A percentile compares a stretch with the other conserved stretches of the same genome.
Conservation (phyloP, 805 yeast species). For the Nakazawaea sp. region DNA sequence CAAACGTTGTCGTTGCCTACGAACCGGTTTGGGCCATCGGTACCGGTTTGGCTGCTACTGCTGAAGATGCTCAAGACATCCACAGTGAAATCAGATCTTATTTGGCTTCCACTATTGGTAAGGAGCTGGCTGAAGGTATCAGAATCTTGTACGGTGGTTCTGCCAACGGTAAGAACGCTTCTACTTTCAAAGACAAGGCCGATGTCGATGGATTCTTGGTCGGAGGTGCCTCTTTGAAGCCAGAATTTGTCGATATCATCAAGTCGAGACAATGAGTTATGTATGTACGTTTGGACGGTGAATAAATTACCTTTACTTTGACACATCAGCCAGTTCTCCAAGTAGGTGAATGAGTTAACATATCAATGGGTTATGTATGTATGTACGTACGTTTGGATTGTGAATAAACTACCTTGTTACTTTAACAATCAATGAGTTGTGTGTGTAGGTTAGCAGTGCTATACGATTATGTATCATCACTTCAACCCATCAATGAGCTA, state of each 20-base stretch:
- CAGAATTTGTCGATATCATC: constrained; percentile 94
- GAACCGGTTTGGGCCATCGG: constrained; percentile 99
- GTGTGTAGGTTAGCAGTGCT: no score
- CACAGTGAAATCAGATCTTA: constrained; percentile 84
- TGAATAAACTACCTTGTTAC: no score
- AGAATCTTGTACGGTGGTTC: constrained; percentile 99
- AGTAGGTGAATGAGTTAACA: background rate
- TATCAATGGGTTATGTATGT: background rate
- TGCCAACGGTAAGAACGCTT: constrained; percentile 91
- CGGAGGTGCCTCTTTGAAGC: constrained; percentile 98
- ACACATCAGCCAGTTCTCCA: no score
- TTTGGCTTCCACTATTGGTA: constrained; percentile 72
- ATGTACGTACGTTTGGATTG: no score
- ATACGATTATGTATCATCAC: no score
- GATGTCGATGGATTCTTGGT: constrained; percentile 99
- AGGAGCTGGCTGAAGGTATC: constrained; percentile 63
- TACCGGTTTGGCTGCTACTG: constrained; percentile 98
- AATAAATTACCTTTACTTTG: background rate
- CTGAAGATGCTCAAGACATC: constrained; percentile 95
- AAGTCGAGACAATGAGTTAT: constrained; percentile 68
- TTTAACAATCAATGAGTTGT: no score
- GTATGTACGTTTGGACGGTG: background rate
- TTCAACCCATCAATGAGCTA: no score
- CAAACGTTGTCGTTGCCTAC: constrained; percentile 89
- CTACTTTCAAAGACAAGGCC: constrained; percentile 80